Conservation (phyloP, 2,329 filamentous ascomycete species). For the Penicillium sp. region DNA sequence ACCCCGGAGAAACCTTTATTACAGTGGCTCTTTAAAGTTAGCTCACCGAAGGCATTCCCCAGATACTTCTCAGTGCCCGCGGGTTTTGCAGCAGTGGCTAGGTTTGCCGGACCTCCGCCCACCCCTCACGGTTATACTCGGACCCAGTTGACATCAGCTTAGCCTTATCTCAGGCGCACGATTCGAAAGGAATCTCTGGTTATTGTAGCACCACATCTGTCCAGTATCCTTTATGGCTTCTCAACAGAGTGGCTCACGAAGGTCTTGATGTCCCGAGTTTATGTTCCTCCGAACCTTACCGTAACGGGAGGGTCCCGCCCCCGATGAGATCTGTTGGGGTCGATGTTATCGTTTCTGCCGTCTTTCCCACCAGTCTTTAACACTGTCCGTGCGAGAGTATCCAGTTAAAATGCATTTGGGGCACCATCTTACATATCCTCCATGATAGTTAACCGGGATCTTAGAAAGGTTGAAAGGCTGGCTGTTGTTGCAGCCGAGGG, state of each 20-base stretch:
- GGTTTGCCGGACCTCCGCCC: slow-evolving; percentile 8
- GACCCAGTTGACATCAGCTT: not conserved
- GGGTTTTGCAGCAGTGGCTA: slow-evolving; percentile 2
- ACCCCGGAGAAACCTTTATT: slow-evolving; percentile 9
- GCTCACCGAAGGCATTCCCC: not conserved
- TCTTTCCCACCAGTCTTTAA: not conserved
- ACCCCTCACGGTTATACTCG: slow-evolving; percentile 12
- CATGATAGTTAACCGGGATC: not conserved
- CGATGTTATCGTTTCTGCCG: not conserved
- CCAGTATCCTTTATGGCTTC: not conserved
- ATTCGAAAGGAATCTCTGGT: not conserved
- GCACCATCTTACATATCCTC: too few relatives aligned
- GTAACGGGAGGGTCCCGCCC: not conserved
- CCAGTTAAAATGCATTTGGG: not conserved
- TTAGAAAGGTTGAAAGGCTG: not conserved
- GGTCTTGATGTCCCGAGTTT: not conserved
- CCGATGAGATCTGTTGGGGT: not conserved
- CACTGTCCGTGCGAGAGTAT: too few relatives aligned
- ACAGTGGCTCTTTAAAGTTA: slow-evolving; percentile 9
- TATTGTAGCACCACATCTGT: not conserved
- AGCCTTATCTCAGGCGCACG: not conserved
- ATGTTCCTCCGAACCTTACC: not conserved
- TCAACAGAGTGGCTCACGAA: not conserved
- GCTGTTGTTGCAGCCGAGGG: not conserved
- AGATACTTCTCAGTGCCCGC: slow-evolving; percentile 7